A percentile compares a stretch with the other conserved stretches of the same genome.
Evolutionary conservation across 2,329 filamentous ascomycete genomes (phyloP).

Genomic region (Ophiostoma fasciatum): DNA sequence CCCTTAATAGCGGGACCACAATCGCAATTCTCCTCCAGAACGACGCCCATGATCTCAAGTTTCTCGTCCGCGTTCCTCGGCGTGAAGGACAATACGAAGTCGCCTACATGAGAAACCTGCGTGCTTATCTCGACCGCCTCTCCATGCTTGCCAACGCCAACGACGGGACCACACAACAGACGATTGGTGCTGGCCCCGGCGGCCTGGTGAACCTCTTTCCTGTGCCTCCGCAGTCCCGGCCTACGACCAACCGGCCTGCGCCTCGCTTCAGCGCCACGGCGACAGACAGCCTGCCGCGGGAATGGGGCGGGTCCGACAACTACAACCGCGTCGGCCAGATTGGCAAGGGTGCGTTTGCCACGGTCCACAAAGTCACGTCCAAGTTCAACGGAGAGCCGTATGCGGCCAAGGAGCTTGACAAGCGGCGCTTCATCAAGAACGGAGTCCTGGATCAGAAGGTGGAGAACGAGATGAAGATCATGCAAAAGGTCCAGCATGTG

Average conservation of each 20-base stretch:
- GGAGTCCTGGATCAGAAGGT: constrained; percentile 80
- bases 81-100: constrained; percentile 51
- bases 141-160: too few relatives aligned
- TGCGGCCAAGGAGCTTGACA: constrained; percentile 90
- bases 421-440: constrained; percentile 85
- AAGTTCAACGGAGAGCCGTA: constrained; percentile 72
- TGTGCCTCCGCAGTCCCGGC: not conserved
- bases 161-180: constrained; percentile 20
- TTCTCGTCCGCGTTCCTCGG: constrained; percentile 72
- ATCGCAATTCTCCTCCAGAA: constrained; percentile 52
- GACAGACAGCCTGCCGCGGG: constrained; percentile 30
- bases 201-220: constrained; percentile 27
- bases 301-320: constrained; percentile 68
- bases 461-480: constrained; percentile 94
- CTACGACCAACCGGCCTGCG: constrained; percentile 2
- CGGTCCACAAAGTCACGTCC: constrained; percentile 77
- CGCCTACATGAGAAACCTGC: constrained; percentile 54
- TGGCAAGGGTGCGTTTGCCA: constrained; percentile 89
- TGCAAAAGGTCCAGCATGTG: constrained; percentile 73
- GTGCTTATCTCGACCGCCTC: constrained; percentile 43
- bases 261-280: constrained; percentile 15
- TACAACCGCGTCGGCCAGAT: constrained; percentile 76
- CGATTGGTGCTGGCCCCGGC: constrained; percentile 30
- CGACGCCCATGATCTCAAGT: constrained; percentile 48
- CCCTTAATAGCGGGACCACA: constrained; percentile 56